These are phyloP conservation scores for Tritrichomonas musculus DNA, from an alignment of 208 protist genomes.

Conservation along the genomic window DNA sequence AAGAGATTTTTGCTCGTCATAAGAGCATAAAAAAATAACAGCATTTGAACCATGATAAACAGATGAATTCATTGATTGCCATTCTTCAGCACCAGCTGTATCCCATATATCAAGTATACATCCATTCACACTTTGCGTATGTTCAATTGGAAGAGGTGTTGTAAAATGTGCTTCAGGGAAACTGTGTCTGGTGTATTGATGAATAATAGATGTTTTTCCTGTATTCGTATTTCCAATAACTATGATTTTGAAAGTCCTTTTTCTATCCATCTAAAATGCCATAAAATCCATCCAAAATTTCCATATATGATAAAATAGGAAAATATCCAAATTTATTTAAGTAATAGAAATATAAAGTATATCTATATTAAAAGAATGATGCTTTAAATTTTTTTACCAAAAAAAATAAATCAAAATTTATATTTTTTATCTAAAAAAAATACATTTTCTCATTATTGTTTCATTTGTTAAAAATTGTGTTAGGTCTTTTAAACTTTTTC, in stretches of 20 bases:
- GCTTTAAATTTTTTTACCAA: too few relatives aligned
- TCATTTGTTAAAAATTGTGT: too few relatives aligned
- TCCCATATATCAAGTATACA: not conserved
- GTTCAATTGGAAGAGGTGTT: not conserved
- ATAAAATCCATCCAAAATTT: too few relatives aligned
- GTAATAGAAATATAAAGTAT: too few relatives aligned
- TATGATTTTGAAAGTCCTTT: not conserved
- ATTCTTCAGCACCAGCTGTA: not conserved
- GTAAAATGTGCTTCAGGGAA: not conserved
- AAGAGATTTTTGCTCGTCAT: not conserved
- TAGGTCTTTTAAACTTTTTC: too few relatives aligned
- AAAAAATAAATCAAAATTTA: too few relatives aligned
- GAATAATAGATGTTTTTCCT: not conserved
- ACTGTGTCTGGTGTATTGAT: not conserved
- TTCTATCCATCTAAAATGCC: too few relatives aligned
- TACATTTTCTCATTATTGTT: too few relatives aligned
- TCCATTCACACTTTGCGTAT: not conserved
- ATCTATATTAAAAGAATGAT: too few relatives aligned
- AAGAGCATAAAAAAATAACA: not conserved
- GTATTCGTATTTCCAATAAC: not conserved
- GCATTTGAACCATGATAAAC: not conserved
- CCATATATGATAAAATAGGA: too few relatives aligned
- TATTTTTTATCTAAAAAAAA: too few relatives aligned
- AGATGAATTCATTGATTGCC: not conserved
- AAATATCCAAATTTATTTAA: too few relatives aligned